Conservation (phyloP, 805 yeast species). For the Ogataea thermomethanolica region DNA sequence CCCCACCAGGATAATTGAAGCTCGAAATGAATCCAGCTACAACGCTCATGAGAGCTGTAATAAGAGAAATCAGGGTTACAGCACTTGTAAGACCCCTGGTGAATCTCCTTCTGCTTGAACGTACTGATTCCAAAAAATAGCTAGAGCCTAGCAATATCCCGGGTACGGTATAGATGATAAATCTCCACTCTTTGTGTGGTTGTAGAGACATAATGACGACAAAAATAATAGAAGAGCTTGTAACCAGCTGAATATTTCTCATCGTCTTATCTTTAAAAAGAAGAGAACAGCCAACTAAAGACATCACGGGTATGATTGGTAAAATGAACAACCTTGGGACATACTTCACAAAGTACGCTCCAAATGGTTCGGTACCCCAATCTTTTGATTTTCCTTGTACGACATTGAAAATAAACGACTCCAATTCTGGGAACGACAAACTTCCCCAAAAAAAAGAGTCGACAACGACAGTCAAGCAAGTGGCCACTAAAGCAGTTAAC, state of each 20-base stretch:
- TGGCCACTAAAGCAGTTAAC: conserved; percentile 53
- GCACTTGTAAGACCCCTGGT: conserved; percentile 26
- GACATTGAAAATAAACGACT: conserved; percentile 71
- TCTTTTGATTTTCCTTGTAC: conserved; percentile 65
- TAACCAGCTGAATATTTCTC: conserved; percentile 40
- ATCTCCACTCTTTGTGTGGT: conserved; percentile 95
- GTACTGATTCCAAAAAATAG: conserved; percentile 20
- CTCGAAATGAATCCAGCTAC: conserved; percentile 61
- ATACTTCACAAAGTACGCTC: conserved; percentile 60
- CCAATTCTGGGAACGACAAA: conserved; percentile 63
- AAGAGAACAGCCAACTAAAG: conserved; percentile 32
- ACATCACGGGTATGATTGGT: conserved; percentile 41
- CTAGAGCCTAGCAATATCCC: conserved; percentile 63
- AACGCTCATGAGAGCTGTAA: conserved; percentile 32
- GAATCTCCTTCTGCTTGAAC: too few relatives aligned
- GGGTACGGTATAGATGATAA: conserved; percentile 74
- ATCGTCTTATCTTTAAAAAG: too few relatives aligned
- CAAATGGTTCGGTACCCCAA: conserved; percentile 84
- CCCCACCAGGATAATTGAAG: conserved; percentile 87
- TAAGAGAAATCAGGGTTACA: conserved; percentile 30
- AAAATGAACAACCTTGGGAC: conserved; percentile 44
- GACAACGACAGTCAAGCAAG: conserved; percentile 42
- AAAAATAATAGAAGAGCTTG: conserved; percentile 50
- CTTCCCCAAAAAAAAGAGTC: conserved; percentile 78
- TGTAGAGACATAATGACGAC: conserved; percentile 69